A percentile compares a stretch with the other conserved stretches of the same genome.
These are phyloP conservation scores for Cadophora luteo-olivacea DNA, from an alignment of 2,329 filamentous ascomycete species.

Conservation along the genomic window DNA sequence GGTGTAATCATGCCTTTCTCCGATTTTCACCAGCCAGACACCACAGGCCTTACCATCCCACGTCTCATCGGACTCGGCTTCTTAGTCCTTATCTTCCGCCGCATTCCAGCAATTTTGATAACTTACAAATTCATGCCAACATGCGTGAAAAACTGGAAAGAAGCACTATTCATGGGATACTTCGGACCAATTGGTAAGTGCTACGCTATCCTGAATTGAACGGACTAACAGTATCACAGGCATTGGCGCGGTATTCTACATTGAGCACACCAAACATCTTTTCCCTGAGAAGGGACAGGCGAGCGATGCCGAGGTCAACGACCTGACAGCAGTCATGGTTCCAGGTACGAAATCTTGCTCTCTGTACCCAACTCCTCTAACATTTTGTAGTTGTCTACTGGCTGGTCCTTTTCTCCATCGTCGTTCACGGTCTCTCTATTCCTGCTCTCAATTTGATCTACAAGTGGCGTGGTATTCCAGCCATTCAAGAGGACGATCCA, in stretches of 20 bases:
- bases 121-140: constrained; percentile 74
- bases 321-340: constrained; percentile 64
- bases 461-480: constrained; percentile 2
- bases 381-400: constrained; percentile 68
- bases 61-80: constrained; percentile 76
- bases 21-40: constrained; percentile 61
- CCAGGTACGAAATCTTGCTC: constrained; percentile 38
- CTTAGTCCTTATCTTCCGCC: constrained; percentile 71
- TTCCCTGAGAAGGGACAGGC: constrained; percentile 57
- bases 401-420: constrained; percentile 79
- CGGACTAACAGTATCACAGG: constrained; percentile 46
- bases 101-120: constrained; percentile 72
- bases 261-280: constrained; percentile 10
- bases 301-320: constrained; percentile 64
- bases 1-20: constrained; percentile 83
- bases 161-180: constrained; percentile 85
- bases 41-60: constrained; percentile 72
- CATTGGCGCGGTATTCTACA: constrained; percentile 11
- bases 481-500: constrained; percentile 19
- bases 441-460: constrained; percentile 20
- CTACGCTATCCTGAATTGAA: constrained; percentile 77
- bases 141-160: constrained; percentile 73
- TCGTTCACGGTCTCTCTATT: constrained; percentile 29
- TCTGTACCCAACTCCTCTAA: background rate
- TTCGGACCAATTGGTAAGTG: constrained; percentile 91